phyloP scores from a whole-genome alignment of 2,329 filamentous ascomycete genomes.

The Torrubiella hemipterigena region DNA sequence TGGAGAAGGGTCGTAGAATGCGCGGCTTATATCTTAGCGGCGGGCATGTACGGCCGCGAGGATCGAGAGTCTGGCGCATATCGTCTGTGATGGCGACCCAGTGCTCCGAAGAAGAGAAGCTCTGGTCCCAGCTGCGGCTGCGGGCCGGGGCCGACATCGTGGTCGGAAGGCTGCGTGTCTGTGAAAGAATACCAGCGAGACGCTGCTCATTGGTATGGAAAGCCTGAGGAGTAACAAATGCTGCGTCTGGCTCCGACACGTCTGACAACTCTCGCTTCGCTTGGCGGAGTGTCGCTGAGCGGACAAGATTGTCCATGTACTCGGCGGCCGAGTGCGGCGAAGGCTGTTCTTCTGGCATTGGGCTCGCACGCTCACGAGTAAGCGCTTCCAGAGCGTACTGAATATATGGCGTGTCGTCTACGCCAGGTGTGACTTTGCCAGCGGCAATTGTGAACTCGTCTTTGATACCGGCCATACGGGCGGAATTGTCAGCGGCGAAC shows the following conservation, averaged over 20 bases:
- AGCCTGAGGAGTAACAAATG: not conserved
- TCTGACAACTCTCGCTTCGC: not conserved
- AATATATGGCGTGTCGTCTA: slow-evolving; percentile 80
- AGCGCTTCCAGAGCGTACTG: slow-evolving; percentile 83
- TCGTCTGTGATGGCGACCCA: slow-evolving; percentile 23
- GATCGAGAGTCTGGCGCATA: slow-evolving; percentile 22
- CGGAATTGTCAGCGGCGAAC: slow-evolving; percentile 20
- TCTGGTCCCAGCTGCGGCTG: slow-evolving; percentile 1
- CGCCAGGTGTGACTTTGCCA: slow-evolving; percentile 55
- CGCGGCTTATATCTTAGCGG: slow-evolving; percentile 58
- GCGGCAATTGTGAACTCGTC: slow-evolving; percentile 38
- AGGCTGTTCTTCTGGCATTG: slow-evolving; percentile 35
- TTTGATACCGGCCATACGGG: slow-evolving; percentile 29
- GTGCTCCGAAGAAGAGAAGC: slow-evolving; percentile 7
- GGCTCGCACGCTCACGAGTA: slow-evolving; percentile 57
- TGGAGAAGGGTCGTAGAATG: slow-evolving; percentile 54
- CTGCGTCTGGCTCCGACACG: not conserved
- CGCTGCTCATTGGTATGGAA: not conserved
- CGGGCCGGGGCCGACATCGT: too few species aligned
- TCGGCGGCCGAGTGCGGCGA: slow-evolving; percentile 36
- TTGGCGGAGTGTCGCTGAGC: slow-evolving; percentile 1
- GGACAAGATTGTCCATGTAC: slow-evolving; percentile 9
- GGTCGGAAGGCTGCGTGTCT: slow-evolving; percentile 3
- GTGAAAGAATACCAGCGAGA: not conserved
- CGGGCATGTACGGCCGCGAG: slow-evolving; percentile 25